Percentiles rank a stretch among this genome's conserved stretches.
phyloP scores from a whole-genome alignment of 805 yeast species.

The Candida sonorensis region DNA sequence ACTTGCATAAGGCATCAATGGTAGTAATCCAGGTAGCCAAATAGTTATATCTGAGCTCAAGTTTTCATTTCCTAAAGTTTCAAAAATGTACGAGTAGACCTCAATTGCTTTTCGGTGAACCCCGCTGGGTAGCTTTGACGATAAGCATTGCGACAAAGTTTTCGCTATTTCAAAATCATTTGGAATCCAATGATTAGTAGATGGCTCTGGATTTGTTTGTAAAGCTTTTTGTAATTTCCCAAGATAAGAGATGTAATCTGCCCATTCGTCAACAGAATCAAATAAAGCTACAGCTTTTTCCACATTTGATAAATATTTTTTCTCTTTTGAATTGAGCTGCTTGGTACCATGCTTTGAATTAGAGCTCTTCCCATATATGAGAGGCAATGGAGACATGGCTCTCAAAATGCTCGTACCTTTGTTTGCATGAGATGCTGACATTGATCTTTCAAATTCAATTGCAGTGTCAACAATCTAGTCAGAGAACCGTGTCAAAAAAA shows the following conservation, averaged over 20 bases:
- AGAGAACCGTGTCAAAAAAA: too few species aligned
- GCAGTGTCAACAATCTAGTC: too few species aligned
- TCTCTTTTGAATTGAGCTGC: slow-evolving; percentile 52
- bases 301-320: slow-evolving; percentile 57
- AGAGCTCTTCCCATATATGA: slow-evolving; percentile 12
- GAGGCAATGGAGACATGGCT: slow-evolving; percentile 25
- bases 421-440: slow-evolving; percentile 13
- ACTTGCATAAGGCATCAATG: slow-evolving; percentile 81
- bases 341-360: slow-evolving; percentile 15
- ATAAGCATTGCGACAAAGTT: slow-evolving; percentile 69
- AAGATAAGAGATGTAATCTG: slow-evolving; percentile 89
- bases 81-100: slow-evolving; percentile 66
- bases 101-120: slow-evolving; percentile 87
- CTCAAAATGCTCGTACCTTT: slow-evolving; percentile 15
- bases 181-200: slow-evolving; percentile 54
- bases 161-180: slow-evolving; percentile 58
- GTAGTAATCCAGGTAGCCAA: slow-evolving; percentile 93
- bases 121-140: slow-evolving; percentile 84
- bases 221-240: slow-evolving; percentile 73
- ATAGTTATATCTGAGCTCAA: slow-evolving; percentile 50
- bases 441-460: too few species aligned
- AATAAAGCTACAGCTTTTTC: slow-evolving; percentile 70
- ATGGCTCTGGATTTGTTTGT: slow-evolving; percentile 37
- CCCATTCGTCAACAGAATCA: slow-evolving; percentile 92
- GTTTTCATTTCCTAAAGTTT: slow-evolving; percentile 47